phyloP scores from a whole-genome alignment of 768 basidiomycete species.

The Russula olivacea region DNA sequence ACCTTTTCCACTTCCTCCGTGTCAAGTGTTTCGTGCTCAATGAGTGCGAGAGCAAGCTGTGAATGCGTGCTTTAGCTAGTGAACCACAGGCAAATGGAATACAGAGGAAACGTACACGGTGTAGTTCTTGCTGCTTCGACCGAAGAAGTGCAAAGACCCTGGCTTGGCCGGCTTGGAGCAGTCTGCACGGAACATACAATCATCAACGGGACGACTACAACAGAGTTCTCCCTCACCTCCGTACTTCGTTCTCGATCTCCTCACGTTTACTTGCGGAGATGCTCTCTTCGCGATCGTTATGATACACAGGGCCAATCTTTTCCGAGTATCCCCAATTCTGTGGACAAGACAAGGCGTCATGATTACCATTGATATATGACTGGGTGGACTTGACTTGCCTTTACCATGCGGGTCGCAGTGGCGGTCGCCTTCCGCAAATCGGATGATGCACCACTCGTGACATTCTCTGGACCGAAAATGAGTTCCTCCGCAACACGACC shows the following conservation, averaged over 20 bases:
- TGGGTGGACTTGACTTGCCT: constrained; percentile 46
- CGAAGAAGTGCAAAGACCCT: constrained; percentile 62
- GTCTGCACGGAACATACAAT: constrained; percentile 3
- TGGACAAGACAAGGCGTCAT: not conserved
- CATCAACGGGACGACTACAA: not conserved
- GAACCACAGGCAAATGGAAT: not conserved
- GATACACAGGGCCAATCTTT: constrained; percentile 78
- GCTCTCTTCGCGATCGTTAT: constrained; percentile 62
- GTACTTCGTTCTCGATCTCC: constrained; percentile 84
- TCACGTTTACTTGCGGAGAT: constrained; percentile 73
- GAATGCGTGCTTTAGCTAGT: constrained; percentile 12
- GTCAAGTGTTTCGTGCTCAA: constrained; percentile 92
- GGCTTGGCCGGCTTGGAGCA: constrained; percentile 51
- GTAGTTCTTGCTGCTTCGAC: constrained; percentile 65
- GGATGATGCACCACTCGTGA: constrained; percentile 88
- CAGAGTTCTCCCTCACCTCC: constrained; percentile 53
- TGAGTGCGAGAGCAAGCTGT: constrained; percentile 83
- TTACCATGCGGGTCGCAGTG: constrained; percentile 83
- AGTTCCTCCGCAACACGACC: constrained; percentile 94
- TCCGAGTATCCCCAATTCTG: constrained; percentile 75
- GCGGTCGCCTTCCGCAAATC: constrained; percentile 78
- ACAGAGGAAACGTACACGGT: constrained; percentile 45
- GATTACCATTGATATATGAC: not conserved
- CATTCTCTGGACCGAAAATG: constrained; percentile 79
- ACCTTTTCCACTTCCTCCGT: constrained; percentile 82